Base-by-base conservation (phyloP, 78 protist species). In the Pelomyxa schiedti region DNA sequence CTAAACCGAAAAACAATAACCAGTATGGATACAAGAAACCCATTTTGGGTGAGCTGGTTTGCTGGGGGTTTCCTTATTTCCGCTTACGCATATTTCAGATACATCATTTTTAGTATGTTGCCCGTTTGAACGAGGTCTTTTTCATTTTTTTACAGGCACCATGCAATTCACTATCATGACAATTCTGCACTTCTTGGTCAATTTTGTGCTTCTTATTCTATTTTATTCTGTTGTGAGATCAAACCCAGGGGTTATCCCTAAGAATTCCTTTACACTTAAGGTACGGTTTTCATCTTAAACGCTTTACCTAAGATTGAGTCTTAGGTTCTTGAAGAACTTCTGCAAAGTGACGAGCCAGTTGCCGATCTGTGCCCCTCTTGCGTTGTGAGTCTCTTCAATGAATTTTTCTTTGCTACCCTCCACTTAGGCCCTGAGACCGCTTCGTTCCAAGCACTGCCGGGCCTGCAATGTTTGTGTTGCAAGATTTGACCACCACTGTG, bases 401-500 rank as follows among this genome's bases (percentile, higher is more conserved):
- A 30, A 22, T 66, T 29, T 43, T 3, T 73, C 47, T 73, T 4
- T 3, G 72, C 41, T 8, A 39, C 58, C 43, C 6, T n/a, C 9
- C 22, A 22, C 3, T 79, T 43, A 79, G 67, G 72, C 72, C 35
- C 74, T 72, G 30, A 85, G 53, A 58, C 89, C 89, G 47, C 67
- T 85, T 36, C 26, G 89, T 70, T 37, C 89, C 9, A 79, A 75
- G 74, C 89, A 85, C 73, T 85, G 89, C 39, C 39, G 78, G 68
- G 77, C 86, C 6, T 85, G 89, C 71, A 78, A 47, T n/a, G 36
- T 74, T 39, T 85, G 85, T 47, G 81, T 80, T 4, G 85, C 89
- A 38, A 79, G 84, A 63, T 86, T 86, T 77, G 90, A 86, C 39
- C 90, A 86, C 75, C 90, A 86, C 66, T 86, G 90, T 47, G 72